Evolutionary conservation across 1,284 basidiomycete species (phyloP), one percentile per base, ranked within the genome.

Genomic region (Afroboletus lepidellus): DNA sequence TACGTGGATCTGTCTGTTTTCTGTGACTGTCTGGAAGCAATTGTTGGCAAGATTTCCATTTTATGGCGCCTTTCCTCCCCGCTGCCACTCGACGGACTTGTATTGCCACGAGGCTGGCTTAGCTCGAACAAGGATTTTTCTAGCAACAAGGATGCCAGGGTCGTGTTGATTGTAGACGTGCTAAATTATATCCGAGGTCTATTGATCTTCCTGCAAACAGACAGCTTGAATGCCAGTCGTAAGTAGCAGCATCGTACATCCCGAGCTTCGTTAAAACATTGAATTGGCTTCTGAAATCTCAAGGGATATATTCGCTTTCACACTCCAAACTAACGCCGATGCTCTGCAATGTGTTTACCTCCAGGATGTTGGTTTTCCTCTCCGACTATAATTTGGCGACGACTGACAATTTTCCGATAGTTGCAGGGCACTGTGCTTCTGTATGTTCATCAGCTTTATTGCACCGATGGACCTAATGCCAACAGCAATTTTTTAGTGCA

Each of bases 31-130:
- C 51, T 79, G 30, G 82, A 84, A 41, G 61, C 65, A 21, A 56
- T 81, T 0, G 69, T 73, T 30, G 67, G 69, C 2, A 69, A 69
- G 7, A 60, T 74, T 12, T 63, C 75, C 4, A 46, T 81, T 0
- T 60, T 72, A 3, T 60, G 58, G 47, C 67, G 65, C 16, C 50
- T 66, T 30, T 54, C 62, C 13, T 57, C 39, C 1, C 34, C 25
- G 0, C 51, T 52, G 1, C 62, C 59, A 13, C 60, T 79, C 0
- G 75, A 83, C 46, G 69, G 72, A 12, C 57, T 78, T 11, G 74
- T 74, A 3, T 67, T 83, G 24, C 80, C 79, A 0, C 71, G 74
- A 15, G 75, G 71, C 46, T 83, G 79, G 79, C 53, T 80, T 8
- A 48, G 69, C 4, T 60, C 59, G 5, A 58, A 71, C 3, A 53